Percentiles rank a stretch among this genome's conserved stretches.
phyloP scores from a whole-genome alignment of 305 asterid species.

The Caryopteris hybrid region DNA sequence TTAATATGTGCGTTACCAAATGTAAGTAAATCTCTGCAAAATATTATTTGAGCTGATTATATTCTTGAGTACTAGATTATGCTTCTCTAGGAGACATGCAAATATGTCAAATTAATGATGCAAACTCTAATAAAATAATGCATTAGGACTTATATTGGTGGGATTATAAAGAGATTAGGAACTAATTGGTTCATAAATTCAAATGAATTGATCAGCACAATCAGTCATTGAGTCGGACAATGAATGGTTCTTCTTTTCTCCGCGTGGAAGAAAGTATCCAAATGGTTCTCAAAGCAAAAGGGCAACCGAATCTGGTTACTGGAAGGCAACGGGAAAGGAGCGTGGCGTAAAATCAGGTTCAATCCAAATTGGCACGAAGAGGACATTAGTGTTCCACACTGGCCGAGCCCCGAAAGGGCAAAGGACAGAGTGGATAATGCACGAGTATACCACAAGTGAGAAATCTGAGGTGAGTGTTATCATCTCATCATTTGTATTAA shows the following conservation, averaged over 20 bases:
- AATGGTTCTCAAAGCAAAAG: constrained; percentile 89
- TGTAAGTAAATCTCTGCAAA: background rate
- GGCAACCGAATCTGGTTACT: constrained; percentile 75
- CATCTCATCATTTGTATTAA: background rate
- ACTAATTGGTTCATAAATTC: constrained; percentile 15
- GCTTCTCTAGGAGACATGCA: background rate
- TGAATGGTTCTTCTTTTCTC: constrained; percentile 89
- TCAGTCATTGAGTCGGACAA: constrained; percentile 61
- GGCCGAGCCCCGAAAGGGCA: constrained; percentile 92
- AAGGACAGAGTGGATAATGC: constrained; percentile 94
- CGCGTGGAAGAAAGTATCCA: constrained; percentile 85
- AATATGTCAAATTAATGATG: background rate
- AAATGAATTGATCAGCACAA: constrained; percentile 37
- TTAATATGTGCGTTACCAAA: background rate
- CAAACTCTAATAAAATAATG: no score
- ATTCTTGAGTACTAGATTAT: background rate
- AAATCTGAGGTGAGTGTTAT: constrained; percentile 47
- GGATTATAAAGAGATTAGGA: background rate
- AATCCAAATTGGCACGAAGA: constrained; percentile 62
- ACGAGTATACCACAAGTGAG: constrained; percentile 57
- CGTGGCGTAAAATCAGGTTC: constrained; percentile 70
- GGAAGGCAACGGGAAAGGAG: constrained; percentile 96
- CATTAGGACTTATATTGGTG: background rate
- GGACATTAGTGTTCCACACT: constrained; percentile 82
- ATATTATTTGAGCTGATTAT: background rate